Evolutionary conservation across 1,284 basidiomycete genomes (phyloP), one percentile per base, ranked within the genome.

Genomic region (Schizopora paradoxa): DNA sequence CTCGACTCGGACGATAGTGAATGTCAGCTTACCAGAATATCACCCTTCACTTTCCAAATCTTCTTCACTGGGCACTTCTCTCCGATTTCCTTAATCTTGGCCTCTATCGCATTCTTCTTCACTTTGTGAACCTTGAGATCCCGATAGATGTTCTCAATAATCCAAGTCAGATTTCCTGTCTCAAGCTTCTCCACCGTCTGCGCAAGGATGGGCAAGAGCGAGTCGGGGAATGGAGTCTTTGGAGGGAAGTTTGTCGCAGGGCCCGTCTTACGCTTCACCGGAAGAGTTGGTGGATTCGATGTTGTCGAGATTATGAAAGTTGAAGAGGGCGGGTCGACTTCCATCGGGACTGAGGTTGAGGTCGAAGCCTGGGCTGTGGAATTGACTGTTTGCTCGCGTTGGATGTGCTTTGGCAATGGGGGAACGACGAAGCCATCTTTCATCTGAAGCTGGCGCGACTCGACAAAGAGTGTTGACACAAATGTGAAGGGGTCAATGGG

Each of bases 21-120:
- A 4, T n/a, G 36, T 2, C 16, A 1, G 41, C 62, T 43, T 25
- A 66, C 68, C 61, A 61, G 58, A 34, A 62, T 54, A 27, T 64
- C 62, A 3, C 68, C 58, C 56, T 79, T 82, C 21, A 88, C 69
- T 26, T 82, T 63, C 86, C 86, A 89, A 49, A 79, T 64, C 60
- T 76, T 86, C 64, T 70, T 75, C 45, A 77, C 72, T 56, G 76
- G 82, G 54, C 76, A 77, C 58, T 86, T 86, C 63, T 82, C 82
- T 13, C 75, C 72, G 10, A 89, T 72, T 59, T 89, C 85, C 42
- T 75, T 71, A 26, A 91, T 68, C 61, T 90, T 90, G 5, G 78
- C 79, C 63, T 88, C 86, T 40, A 91, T 81, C 5, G 84, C 79
- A 39, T 82, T 84, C 69, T 90, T 91, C 69, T 82, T 88, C 47